These are phyloP conservation scores for Symbiodinium natans DNA, from an alignment of 73 alveolate genomes.

Conservation along the genomic window DNA sequence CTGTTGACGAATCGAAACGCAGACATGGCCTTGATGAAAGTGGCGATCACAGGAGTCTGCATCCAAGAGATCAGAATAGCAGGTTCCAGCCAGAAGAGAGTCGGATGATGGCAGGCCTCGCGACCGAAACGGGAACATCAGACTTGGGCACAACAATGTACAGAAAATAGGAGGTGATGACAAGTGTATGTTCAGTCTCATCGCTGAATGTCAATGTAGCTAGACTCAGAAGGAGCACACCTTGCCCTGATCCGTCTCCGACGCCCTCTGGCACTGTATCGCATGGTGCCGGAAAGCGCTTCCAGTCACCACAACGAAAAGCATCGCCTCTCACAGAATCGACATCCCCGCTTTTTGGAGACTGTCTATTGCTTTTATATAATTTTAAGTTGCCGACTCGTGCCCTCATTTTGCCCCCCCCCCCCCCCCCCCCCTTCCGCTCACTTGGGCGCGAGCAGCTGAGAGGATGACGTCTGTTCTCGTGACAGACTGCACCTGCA, in stretches of 20 bases:
- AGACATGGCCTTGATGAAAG: conserved; percentile 82
- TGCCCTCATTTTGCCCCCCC: background rate
- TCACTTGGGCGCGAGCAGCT: background rate
- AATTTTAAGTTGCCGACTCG: no score
- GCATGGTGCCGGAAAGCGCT: conserved; percentile 84
- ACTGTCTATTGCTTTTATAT: no score
- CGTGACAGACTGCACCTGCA: background rate
- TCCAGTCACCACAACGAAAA: conserved; percentile 43
- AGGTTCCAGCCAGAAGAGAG: conserved; percentile 35
- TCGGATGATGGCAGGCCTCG: conserved; percentile 67
- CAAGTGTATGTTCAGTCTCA: no score
- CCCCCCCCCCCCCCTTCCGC: background rate
- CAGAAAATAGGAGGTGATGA: no score
- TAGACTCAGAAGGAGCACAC: background rate
- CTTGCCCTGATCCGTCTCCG: background rate
- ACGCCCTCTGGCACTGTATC: background rate
- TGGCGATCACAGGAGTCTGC: conserved; percentile 40
- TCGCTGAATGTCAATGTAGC: no score
- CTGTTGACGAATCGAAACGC: no score
- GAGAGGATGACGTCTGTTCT: conserved; percentile 3
- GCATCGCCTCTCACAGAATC: conserved; percentile 10
- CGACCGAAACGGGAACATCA: background rate
- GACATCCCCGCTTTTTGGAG: no score
- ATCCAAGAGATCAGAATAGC: conserved; percentile 31
- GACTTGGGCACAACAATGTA: background rate